Conservation (phyloP, 192 early-diverging fungal genomes). For the Ambispora gerdemannii region DNA sequence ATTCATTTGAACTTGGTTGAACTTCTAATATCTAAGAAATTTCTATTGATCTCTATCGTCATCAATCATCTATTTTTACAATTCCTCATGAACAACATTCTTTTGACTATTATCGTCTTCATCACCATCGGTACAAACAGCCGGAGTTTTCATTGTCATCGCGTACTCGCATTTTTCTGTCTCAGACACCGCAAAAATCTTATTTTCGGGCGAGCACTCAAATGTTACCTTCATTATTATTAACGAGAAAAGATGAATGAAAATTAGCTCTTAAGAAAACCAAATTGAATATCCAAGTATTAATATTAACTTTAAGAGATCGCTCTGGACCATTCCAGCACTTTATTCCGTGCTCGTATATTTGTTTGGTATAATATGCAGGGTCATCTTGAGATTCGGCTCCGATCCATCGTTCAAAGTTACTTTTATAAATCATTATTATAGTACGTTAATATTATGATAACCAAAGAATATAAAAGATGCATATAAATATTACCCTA, state of each 20-base stretch:
- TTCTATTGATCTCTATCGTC: no score
- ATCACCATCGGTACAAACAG: conserved; percentile 57
- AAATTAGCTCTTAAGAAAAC: background rate
- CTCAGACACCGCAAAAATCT: conserved; percentile 72
- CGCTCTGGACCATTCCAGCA: conserved; percentile 97
- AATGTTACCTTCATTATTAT: conserved; percentile 37
- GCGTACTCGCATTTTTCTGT: conserved; percentile 94
- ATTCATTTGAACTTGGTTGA: no score
- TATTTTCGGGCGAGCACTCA: conserved; percentile 71
- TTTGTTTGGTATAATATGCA: conserved; percentile 53
- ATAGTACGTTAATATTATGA: no score
- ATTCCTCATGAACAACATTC: conserved; percentile 15
- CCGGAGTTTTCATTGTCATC: conserved; percentile 72
- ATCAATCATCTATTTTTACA: background rate
- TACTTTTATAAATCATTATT: conserved; percentile 31
- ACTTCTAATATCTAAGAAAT: no score
- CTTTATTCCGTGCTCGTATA: conserved; percentile 67
- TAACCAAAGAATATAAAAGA: background rate
- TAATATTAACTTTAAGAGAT: conserved; percentile 55
- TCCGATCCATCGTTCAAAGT: conserved; percentile 53
- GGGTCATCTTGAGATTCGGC: conserved; percentile 30
- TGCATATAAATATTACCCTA: conserved; percentile 42
- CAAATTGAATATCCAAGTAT: background rate
- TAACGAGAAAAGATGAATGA: conserved; percentile 34
- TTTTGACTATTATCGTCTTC: background rate